Evolutionary conservation across 345 rosid species (phyloP).

Genomic region (Eucalyptus paniculata): DNA sequence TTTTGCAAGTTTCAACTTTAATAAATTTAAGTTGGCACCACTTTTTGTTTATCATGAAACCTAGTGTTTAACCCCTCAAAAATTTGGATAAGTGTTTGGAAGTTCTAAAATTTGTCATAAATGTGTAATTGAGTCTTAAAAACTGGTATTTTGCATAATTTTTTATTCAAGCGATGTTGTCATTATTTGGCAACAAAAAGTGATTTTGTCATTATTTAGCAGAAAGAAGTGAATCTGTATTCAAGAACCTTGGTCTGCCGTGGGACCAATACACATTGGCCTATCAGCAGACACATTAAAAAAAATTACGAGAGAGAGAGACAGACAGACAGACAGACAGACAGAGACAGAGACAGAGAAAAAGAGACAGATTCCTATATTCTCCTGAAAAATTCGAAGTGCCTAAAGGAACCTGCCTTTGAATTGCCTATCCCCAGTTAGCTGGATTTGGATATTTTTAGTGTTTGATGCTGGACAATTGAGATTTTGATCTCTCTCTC

Average conservation of each 20-base stretch:
- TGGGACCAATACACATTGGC: not conserved
- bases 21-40: no score
- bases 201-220: no score
- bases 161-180: not conserved
- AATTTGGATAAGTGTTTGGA: no score
- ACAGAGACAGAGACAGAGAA: no score
- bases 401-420: not conserved
- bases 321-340: no score
- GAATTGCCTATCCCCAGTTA: not conserved
- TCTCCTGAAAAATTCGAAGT: not conserved
- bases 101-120: accelerated
- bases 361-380: no score
- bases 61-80: no score
- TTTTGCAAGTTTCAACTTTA: no score
- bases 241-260: not conserved
- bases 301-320: no score
- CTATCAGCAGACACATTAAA: not conserved
- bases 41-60: no score
- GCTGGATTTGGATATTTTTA: no score
- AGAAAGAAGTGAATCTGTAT: not conserved
- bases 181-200: not conserved
- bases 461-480: not conserved
- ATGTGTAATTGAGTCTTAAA: no score
- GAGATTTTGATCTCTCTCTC: not conserved
- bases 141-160: not conserved